Base-by-base conservation (phyloP, 1,139 yeast species). In the Scheffersomyces illinoinensis region DNA sequence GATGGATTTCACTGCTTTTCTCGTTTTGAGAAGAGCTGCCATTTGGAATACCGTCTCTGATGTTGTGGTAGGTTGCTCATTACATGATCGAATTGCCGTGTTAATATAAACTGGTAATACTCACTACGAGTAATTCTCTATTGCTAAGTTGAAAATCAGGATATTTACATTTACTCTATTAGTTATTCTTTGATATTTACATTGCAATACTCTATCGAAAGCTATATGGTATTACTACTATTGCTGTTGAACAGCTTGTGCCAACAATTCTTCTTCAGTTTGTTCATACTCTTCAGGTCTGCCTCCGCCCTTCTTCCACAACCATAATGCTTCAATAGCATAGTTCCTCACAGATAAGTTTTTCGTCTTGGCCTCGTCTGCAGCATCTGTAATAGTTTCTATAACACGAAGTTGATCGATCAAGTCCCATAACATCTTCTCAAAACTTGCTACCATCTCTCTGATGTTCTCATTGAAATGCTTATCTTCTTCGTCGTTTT, bases 251-350 rank as follows among this genome's bases (percentile, higher is more conserved):
- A 59, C 62, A 17, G 63, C 64, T 57, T 66, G 67, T 3, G 68
- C 64, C 47, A 70, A 63, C 33, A 60, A 56, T 14, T 62, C 60
- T 58, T 66, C 66, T 54, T 61, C 66, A 2, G 54, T 57, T 53
- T 62, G 66, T 50, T 61, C 61, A 33, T 58, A 53, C 51, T 51
- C 53, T 56, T 61, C 57, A 7, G 74, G 71, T 56, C 71, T 76
- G 2, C 93, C 93, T 4, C 91, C 91, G n/a, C 91, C 93, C 68
- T 88, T 85, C 66, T 83, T 88, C 95, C 97, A 92, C 57, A 93
- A 78, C 98, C 98, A 95, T 52, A 95, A 80, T 0, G 98, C 98
- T 65, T 95, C 99, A 23, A 91, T 83, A 1, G 98, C 97, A 69
- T 93, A 91, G 64, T 86, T 90, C 62, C 93, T 79, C 3, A 93